A percentile compares a stretch with the other conserved stretches of the same genome.
phyloP scores from a whole-genome alignment of 164 flowering plant species.

The Saururus chinensis region DNA sequence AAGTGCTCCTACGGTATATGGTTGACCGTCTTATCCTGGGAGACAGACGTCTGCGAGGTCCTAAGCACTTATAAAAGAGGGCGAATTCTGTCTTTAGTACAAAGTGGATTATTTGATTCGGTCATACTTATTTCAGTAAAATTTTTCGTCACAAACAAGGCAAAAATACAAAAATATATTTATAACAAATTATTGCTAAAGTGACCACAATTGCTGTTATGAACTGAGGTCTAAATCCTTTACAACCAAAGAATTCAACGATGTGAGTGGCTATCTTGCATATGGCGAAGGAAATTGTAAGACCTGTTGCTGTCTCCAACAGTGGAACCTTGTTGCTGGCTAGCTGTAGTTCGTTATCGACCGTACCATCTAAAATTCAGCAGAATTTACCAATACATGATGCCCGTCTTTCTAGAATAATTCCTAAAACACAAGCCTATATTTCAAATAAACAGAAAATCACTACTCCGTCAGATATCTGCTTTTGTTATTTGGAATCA shows the following conservation, averaged over 20 bases:
- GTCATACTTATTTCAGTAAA: too few species aligned
- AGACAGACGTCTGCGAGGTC: too few species aligned
- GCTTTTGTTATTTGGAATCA: too few species aligned
- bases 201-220: constrained; percentile 57
- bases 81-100: too few species aligned
- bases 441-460: constrained; percentile 2
- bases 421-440: not conserved
- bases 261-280: constrained; percentile 43
- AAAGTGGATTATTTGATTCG: too few species aligned
- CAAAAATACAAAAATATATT: too few species aligned
- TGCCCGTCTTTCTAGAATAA: not conserved
- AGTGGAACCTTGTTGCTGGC: constrained; percentile 37
- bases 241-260: constrained; percentile 28
- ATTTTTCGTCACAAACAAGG: too few species aligned
- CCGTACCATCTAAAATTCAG: constrained; percentile 30
- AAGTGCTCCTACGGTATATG: too few species aligned
- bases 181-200: too few species aligned
- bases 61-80: too few species aligned
- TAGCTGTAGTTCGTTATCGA: constrained; percentile 14
- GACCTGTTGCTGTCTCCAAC: constrained; percentile 56
- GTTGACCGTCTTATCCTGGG: too few species aligned
- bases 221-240: constrained; percentile 58
- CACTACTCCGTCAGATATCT: constrained; percentile 3
- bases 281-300: constrained; percentile 61
- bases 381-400: not conserved